A percentile compares a stretch with the other conserved stretches of the same genome.
Evolutionary conservation across 208 protist genomes (phyloP).

Genomic region (Leishmania amazonensis): DNA sequence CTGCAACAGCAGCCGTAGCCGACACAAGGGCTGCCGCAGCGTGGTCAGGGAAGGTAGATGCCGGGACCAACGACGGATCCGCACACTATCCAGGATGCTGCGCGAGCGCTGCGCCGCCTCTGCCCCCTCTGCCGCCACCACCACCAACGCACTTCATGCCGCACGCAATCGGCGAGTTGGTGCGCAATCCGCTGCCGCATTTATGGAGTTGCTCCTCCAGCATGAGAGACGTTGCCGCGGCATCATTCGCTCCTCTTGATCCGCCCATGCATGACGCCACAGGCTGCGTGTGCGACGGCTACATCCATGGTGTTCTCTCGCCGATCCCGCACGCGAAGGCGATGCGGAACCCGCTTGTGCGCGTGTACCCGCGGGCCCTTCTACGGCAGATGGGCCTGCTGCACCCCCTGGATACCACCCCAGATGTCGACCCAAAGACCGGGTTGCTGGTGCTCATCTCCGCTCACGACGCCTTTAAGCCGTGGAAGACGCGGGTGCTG

Average conservation of each 20-base stretch:
- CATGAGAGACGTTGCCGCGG: not conserved
- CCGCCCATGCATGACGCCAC: not conserved
- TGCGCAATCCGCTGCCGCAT: conserved; percentile 6
- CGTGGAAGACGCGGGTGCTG: conserved; percentile 2
- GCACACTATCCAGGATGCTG: not conserved
- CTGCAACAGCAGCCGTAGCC: not conserved
- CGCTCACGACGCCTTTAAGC: conserved; percentile 40
- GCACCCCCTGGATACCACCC: conserved; percentile 26
- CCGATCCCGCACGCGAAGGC: conserved; percentile 20
- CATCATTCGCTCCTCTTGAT: not conserved
- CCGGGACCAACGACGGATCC: not conserved
- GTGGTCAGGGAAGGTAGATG: not conserved
- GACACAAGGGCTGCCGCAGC: not conserved
- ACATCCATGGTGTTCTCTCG: not conserved
- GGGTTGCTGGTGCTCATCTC: conserved; percentile 24
- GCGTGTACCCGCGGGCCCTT: conserved; percentile 39
- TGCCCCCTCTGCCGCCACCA: conserved; percentile 1
- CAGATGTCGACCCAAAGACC: conserved; percentile 27
- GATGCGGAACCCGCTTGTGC: conserved; percentile 41
- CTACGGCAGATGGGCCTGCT: conserved; percentile 47
- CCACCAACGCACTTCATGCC: conserved; percentile 11
- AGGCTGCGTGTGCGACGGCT: not conserved
- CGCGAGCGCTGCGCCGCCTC: not conserved
- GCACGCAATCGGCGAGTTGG: conserved; percentile 24
- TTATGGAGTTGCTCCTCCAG: conserved; percentile 7